A percentile compares a stretch with the other conserved stretches of the same genome.
Conservation (phyloP, 331 rosid genomes). For the Acacia pycnantha region DNA sequence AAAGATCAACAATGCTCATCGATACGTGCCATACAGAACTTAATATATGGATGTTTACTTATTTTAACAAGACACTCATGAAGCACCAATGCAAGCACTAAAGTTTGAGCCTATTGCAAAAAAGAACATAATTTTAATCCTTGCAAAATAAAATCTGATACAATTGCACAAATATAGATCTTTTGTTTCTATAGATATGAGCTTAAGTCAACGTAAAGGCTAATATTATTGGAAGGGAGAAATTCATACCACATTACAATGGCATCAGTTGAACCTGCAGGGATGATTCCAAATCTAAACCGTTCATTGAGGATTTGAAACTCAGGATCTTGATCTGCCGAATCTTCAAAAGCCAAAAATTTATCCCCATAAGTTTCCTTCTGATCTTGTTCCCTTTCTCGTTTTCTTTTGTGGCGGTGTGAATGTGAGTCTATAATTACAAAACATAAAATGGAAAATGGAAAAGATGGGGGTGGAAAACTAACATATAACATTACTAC, state of each 20-base stretch:
- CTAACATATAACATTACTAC: slow-evolving; percentile 22
- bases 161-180: not conserved
- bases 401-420: not conserved
- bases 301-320: slow-evolving; percentile 51
- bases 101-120: not conserved
- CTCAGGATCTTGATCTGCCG: slow-evolving; percentile 55
- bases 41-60: not conserved
- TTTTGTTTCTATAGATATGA: slow-evolving; percentile 4
- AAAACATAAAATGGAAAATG: slow-evolving; percentile 15
- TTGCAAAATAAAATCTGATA: slow-evolving; percentile 11
- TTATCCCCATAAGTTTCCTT: slow-evolving; percentile 22
- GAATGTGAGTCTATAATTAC: slow-evolving; percentile 12
- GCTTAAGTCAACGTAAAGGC: not conserved
- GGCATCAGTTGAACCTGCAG: slow-evolving; percentile 97
- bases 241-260: slow-evolving; percentile 82
- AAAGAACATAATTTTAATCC: not conserved
- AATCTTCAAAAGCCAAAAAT: slow-evolving; percentile 44
- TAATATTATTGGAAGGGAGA: slow-evolving; percentile 8
- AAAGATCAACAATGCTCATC: not conserved
- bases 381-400: not conserved
- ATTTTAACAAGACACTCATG: not conserved
- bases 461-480: slow-evolving; percentile 21
- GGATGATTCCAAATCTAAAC: slow-evolving; percentile 91
- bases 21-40: not conserved
- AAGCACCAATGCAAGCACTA: not conserved